Evolutionary conservation across 805 yeast genomes (phyloP).

Genomic region (Crinitomyces ghanaensis): DNA sequence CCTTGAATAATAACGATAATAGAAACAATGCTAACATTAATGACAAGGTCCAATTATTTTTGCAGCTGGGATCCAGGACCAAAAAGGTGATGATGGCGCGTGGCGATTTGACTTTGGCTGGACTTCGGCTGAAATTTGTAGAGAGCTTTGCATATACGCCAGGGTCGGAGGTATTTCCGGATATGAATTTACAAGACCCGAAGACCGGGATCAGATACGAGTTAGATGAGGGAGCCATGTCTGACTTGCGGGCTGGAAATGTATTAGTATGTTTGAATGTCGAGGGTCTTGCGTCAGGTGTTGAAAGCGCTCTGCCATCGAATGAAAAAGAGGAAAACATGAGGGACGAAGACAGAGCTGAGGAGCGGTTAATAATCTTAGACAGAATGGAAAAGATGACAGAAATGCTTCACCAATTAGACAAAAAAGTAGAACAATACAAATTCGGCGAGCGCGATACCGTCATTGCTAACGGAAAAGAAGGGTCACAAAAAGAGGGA

Average conservation of each 20-base stretch:
- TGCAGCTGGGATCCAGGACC: conserved; percentile 27
- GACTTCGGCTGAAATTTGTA: conserved; percentile 54
- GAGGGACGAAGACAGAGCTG: no score
- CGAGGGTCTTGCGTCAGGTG: no score
- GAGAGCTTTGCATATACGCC: conserved; percentile 84
- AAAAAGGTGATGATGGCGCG: conserved; percentile 16
- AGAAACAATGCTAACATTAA: neutral
- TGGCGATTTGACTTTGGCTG: conserved; percentile 27
- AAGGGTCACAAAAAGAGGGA: no score
- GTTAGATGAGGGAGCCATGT: conserved; percentile 56
- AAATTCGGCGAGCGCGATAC: no score
- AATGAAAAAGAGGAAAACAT: no score
- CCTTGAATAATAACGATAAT: neutral
- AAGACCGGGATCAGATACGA: conserved; percentile 57
- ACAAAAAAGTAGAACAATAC: no score
- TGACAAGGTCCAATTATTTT: conserved; percentile 16
- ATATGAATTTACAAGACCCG: conserved; percentile 59
- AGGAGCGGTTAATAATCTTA: no score
- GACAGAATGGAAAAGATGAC: no score
- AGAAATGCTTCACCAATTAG: no score
- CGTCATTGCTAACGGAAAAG: no score
- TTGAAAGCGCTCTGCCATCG: no score
- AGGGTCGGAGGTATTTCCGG: conserved; percentile 52
- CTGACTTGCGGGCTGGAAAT: conserved; percentile 48
- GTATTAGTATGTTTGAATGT: conserved; percentile 42